Base-by-base conservation (phyloP, 2,329 filamentous ascomycete species). In the Calonectria montana region DNA sequence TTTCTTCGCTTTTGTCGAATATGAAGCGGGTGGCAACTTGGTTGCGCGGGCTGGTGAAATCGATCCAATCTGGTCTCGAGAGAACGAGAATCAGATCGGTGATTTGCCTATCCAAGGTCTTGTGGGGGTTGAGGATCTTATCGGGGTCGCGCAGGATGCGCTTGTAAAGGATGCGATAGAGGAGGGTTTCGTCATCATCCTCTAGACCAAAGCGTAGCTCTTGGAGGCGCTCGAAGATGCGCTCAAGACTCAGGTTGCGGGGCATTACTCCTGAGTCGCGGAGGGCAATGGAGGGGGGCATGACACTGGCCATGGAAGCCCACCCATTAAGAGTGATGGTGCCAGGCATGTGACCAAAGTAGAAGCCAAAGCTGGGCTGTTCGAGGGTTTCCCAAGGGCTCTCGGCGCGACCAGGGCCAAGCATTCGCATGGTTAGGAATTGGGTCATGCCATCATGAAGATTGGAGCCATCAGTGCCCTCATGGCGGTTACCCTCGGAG, bases 11-110 rank as follows among this genome's bases (percentile, higher is more conserved):
- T 15, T 87, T 87, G 76, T 92, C 89, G 73, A 92, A 91, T 71
- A 95, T 93, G 82, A 93, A 94, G 66, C 91, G 91, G 3, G 93
- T 93, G 27, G 92, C 90, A 25, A 94, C 91, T 78, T 95, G 93
- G 77, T 94, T 94, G 78, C 89, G 90, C 4, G 89, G 89, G 41
- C 87, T 86, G 31, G 92, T 93, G 76, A 94, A 94, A 81, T 95
- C 93, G 74, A 93, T 91, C 93, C 93, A 95, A 69, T 91, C 88
- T 0, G 89, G 87, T n/a, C 91, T 87, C 1, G 91, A 92, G 13
- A 95, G 84, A 0, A 93, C 92, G 75, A 91, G 87, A 68, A 94
- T 91, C 25, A 95, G 86, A 79, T 95, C 93, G 35, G 88, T 90
- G 71, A 95, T 94, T 81, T 95, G 93, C 80, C 88, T 89, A 73